Percentiles rank a stretch among this genome's conserved stretches.
Conservation (phyloP, 495 filamentous ascomycete genomes). For the Penicillium egyptiacum region DNA sequence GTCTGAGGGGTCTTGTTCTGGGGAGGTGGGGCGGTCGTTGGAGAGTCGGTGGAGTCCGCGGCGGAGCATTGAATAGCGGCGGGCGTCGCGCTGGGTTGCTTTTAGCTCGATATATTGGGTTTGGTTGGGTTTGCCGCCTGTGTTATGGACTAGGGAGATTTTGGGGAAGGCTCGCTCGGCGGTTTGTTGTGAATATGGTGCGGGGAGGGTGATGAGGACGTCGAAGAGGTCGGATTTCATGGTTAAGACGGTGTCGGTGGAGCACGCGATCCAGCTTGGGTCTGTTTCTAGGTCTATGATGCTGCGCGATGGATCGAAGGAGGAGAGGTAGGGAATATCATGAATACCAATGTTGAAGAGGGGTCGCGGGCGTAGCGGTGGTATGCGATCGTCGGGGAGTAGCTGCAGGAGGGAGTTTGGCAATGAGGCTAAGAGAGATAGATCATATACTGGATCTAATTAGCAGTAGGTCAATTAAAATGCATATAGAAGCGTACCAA, state of each 20-base stretch:
- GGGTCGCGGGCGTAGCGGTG: slow-evolving; percentile 68
- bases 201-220: slow-evolving; percentile 76
- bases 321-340: slow-evolving; percentile 77
- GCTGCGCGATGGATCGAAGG: slow-evolving; percentile 27
- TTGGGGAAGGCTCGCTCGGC: slow-evolving; percentile 67
- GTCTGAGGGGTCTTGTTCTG: slow-evolving; percentile 37
- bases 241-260: slow-evolving; percentile 85
- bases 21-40: slow-evolving; percentile 25
- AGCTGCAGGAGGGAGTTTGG: slow-evolving; percentile 65
- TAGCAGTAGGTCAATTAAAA: slow-evolving; percentile 6
- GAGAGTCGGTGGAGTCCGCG: slow-evolving; percentile 60
- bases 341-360: slow-evolving; percentile 90
- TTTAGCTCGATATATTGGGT: slow-evolving; percentile 51
- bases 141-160: slow-evolving; percentile 45
- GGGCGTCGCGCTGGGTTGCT: slow-evolving; percentile 87
- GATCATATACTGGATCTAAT: slow-evolving; percentile 73
- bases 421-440: slow-evolving; percentile 84
- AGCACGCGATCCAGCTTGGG: slow-evolving; percentile 86
- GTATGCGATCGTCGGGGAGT: slow-evolving; percentile 37
- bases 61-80: slow-evolving; percentile 72
- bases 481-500: slow-evolving; percentile 56
- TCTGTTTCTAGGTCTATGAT: slow-evolving; percentile 47
- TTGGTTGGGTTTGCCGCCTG: slow-evolving; percentile 27
- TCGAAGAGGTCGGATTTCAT: slow-evolving; percentile 87
- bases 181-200: slow-evolving; percentile 57